phyloP scores from a whole-genome alignment of 2,329 filamentous ascomycete genomes.

The Dactylellina parvicollis region DNA sequence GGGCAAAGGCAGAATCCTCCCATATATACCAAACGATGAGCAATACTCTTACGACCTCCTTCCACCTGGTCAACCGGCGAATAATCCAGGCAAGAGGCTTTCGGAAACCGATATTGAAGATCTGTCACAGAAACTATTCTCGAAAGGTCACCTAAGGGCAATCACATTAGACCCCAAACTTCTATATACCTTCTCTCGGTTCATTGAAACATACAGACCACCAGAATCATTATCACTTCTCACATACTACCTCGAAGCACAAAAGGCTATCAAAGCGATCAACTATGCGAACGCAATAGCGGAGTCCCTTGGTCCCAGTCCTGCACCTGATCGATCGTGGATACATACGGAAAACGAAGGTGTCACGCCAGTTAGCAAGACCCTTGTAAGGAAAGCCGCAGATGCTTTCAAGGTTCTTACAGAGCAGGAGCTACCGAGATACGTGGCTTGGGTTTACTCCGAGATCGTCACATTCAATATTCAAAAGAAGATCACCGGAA shows the following conservation, averaged over 20 bases:
- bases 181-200: constrained; percentile 74
- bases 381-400: constrained; percentile 72
- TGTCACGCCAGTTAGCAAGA: constrained; percentile 68
- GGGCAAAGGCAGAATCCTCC: constrained; percentile 29
- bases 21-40: constrained; percentile 50
- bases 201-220: constrained; percentile 70
- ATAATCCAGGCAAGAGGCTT: constrained; percentile 5
- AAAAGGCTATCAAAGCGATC: constrained; percentile 77
- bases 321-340: constrained; percentile 68
- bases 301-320: constrained; percentile 61
- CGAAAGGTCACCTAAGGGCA: constrained; percentile 70
- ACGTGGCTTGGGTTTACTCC: constrained; percentile 74
- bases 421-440: constrained; percentile 75
- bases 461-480: constrained; percentile 73
- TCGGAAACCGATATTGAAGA: constrained; percentile 65
- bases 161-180: constrained; percentile 74
- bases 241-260: constrained; percentile 76
- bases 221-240: constrained; percentile 71
- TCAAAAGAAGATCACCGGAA: constrained; percentile 73
- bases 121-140: constrained; percentile 74
- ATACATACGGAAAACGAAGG: constrained; percentile 66
- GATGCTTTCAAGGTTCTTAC: constrained; percentile 73
- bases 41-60: constrained; percentile 52
- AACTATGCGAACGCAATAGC: constrained; percentile 76
- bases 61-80: constrained; percentile 54